Percentiles rank a stretch among this genome's conserved stretches.
Conservation (phyloP, 768 basidiomycete genomes). For the Russula foetens region DNA sequence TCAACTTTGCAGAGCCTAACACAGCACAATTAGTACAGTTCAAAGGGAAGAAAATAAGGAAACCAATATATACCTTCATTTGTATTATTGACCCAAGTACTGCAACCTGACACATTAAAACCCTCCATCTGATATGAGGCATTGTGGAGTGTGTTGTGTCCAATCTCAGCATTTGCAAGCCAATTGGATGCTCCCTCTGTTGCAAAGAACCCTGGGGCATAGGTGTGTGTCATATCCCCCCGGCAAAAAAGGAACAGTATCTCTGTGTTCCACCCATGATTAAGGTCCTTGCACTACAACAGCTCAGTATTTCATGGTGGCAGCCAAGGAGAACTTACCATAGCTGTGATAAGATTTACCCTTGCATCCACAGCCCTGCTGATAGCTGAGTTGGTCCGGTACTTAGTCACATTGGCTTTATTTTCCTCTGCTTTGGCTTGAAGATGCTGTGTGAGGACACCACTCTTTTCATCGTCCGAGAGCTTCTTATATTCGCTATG, state of each 20-base stretch:
- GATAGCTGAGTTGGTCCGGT: no score
- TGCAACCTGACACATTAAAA: background rate
- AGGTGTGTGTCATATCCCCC: background rate
- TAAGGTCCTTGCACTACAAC: background rate
- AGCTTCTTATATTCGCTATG: no score
- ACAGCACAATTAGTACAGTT: no score
- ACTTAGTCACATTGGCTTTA: no score
- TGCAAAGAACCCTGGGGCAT: background rate
- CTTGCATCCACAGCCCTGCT: background rate
- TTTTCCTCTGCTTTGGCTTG: no score
- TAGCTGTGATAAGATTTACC: background rate
- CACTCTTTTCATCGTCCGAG: no score
- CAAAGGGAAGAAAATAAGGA: background rate
- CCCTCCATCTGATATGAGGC: background rate
- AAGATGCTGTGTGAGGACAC: no score
- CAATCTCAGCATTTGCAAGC: background rate
- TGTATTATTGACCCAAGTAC: background rate
- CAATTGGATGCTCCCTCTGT: background rate
- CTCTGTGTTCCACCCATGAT: background rate
- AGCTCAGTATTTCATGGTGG: background rate
- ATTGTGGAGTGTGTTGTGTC: background rate
- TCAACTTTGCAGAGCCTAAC: no score
- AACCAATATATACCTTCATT: background rate
- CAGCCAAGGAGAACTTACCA: background rate
- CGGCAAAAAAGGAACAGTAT: background rate